Evolutionary conservation across 2,329 filamentous ascomycete species (phyloP), one percentile per base, ranked within the genome.

Genomic region (Ophiosphaerella narmari): DNA sequence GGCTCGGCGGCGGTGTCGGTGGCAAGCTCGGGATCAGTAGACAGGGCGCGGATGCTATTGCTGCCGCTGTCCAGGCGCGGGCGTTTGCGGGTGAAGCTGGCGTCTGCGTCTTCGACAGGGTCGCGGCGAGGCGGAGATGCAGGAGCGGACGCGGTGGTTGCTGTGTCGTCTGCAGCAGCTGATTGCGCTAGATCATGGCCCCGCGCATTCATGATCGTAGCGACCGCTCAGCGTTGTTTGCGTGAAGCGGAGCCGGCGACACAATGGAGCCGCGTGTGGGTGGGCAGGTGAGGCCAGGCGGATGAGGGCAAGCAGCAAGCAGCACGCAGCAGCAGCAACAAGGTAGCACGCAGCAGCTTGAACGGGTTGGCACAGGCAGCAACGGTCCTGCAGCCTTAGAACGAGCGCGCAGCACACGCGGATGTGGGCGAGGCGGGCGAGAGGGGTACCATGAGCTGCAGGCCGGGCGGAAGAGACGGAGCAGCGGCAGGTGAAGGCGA

Each of bases 71-170:
- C 77, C 43, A 71, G 62, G 39, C 69, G 63, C 51, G 75, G 76
- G 62, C 76, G 74, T 69, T 79, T 80, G 63, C 77, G 75, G 29
- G 75, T 73, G 48, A 74, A 70, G 32, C 74, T 74, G 43, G 72
- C 66, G 61, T 78, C 72, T 47, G 73, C 73, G 68, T 79, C 76
- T 62, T 74, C 75, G 52, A 72, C 71, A 49, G 72, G 69, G 56
- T 78, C 73, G 65, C 76, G 76, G 55, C 70, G 70, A 16, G 68
- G 66, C 57, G 69, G 70, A 55, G 67, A 67, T 47, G 67, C 62
- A 55, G 65, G 63, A 57, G 60, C 57, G 48, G 60, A 61, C 61
- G 60, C 57, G 51, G 60, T 63, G 62, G 51, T 65, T 60, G 66
- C 62, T 59, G 56, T 56, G 52, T 64, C 60, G 66, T 65, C 59